phyloP scores from a whole-genome alignment of 805 yeast genomes.

The Saturnispora silvae region DNA sequence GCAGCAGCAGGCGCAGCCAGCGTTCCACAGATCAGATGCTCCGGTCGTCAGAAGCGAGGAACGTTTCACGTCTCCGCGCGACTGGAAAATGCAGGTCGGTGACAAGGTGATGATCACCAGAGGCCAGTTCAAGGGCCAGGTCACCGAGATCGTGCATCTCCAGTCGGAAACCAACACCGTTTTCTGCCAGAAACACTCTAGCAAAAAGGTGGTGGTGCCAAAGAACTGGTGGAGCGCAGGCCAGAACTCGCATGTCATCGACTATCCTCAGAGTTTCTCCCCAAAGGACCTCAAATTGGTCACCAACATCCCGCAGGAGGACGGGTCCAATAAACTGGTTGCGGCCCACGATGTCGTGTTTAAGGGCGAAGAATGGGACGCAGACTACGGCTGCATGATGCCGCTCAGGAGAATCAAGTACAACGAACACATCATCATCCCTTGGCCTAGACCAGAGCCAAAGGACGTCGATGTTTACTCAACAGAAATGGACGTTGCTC shows the following conservation, averaged over 20 bases:
- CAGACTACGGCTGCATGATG: slow-evolving; percentile 57
- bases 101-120: slow-evolving; percentile 64
- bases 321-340: slow-evolving; percentile 54
- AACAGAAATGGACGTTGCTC: slow-evolving; percentile 45
- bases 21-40: slow-evolving; percentile 22
- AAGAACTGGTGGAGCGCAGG: slow-evolving; percentile 61
- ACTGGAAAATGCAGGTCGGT: slow-evolving; percentile 59
- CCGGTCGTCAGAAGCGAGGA: slow-evolving; percentile 24
- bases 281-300: slow-evolving; percentile 60
- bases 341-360: slow-evolving; percentile 69
- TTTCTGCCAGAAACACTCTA: slow-evolving; percentile 58
- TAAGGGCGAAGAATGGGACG: slow-evolving; percentile 64
- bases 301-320: slow-evolving; percentile 61
- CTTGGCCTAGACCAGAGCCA: slow-evolving; percentile 77
- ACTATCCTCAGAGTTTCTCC: slow-evolving; percentile 55
- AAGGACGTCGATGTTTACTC: slow-evolving; percentile 46
- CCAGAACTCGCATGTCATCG: slow-evolving; percentile 60
- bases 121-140: slow-evolving; percentile 66
- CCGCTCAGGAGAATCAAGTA: slow-evolving; percentile 71
- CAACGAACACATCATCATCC: slow-evolving; percentile 59
- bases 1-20: slow-evolving; percentile 23
- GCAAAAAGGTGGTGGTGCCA: slow-evolving; percentile 56
- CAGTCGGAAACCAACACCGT: slow-evolving; percentile 52
- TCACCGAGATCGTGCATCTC: slow-evolving; percentile 55
- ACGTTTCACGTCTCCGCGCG: slow-evolving; percentile 32